Base-by-base conservation (phyloP, 2,329 filamentous ascomycete species). In the Dactylellina leptospora region DNA sequence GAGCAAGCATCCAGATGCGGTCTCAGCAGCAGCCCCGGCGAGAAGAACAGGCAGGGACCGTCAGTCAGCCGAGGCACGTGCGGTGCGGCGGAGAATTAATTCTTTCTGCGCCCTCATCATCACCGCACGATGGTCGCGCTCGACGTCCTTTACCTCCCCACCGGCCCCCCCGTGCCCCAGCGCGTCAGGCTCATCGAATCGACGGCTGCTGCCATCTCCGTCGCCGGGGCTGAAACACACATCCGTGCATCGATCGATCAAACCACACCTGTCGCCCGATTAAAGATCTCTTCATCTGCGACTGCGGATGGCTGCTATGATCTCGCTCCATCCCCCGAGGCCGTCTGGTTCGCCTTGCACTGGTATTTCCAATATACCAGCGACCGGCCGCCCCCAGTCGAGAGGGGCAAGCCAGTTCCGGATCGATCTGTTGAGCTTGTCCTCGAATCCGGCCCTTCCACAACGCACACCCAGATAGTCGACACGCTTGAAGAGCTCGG, bases 31-130 rank as follows among this genome's bases (percentile, higher is more conserved):
- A 23, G 20, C 5, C 51, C 51, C 51, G 51, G 51, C 30, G 30
- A 33, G 30, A n/a, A n/a, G 30, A 13, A 6, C 30, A 6, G 30
- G 30, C 30, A 33, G 13, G 33, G 22, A 27, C 47, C 20, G n/a
- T n/a, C n/a, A n/a, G n/a, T n/a, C n/a, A 68, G 27, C 62, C 62
- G 62, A 68, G 62, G 62, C 62, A 59, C 54, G 60, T 51, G 53
- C 40, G 11, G n/a, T 18, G 20, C 33, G 10, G 33, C n/a, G n/a
- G n/a, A n/a, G n/a, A n/a, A n/a, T n/a, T n/a, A n/a, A n/a, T n/a
- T n/a, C n/a, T n/a, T n/a, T n/a, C n/a, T n/a, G n/a, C n/a, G n/a
- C n/a, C n/a, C n/a, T n/a, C n/a, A 11, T 3, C 5, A 36, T 28
- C 6, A 20, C 20, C n/a, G 11, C 9, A 27, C 27, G 38, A 47